Base-by-base conservation (phyloP, 148 eudicot genomes). In the Camellia sinensis region DNA sequence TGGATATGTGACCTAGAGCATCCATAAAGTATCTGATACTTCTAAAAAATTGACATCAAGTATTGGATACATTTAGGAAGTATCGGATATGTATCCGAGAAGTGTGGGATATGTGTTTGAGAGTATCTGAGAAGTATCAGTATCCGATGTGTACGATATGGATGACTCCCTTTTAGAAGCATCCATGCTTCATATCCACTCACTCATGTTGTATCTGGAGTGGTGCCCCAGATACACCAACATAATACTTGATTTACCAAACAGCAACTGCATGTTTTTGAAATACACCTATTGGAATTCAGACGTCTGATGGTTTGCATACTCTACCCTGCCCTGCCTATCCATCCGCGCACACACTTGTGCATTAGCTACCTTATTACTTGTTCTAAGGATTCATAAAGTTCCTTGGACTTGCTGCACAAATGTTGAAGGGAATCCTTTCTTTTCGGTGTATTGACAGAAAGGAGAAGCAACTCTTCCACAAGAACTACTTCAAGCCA, bases 401-500 rank as follows among this genome's bases (percentile, higher is more conserved):
- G 43, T 45, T 76, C 63, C 81, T 65, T 69, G 10, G 45, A 78
- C 29, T 83, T 78, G 8, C 67, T 80, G 40, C 43, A 43, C n/a
- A 40, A 65, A 54, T 54, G 63, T 43, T 65, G 56, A 74, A 59
- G 15, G 61, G 15, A 29, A 64, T 71, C n/a, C 75, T 66, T 29
- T 68, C 54, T 67, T 78, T 71, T 80, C 75, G 66, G 79, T 69
- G 79, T 69, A 54, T 60, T 85, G 59, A 83, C 91, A 96, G 98
- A 96, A 96, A 91, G 98, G 98, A 67, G 97, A 96, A 65, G 84
- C 81, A 68, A 90, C 90, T 79, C 91, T 96, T 83, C 99, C 99
- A 52, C 92, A 88, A 83, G 98, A 93, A 82, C 80, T 96, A 79
- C 92, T 96, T 76, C 88, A 86, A 70, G 87, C 97, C 76, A 92